Evolutionary conservation across 768 basidiomycete species (phyloP).

Genomic region (Leccinum incarnatum): DNA sequence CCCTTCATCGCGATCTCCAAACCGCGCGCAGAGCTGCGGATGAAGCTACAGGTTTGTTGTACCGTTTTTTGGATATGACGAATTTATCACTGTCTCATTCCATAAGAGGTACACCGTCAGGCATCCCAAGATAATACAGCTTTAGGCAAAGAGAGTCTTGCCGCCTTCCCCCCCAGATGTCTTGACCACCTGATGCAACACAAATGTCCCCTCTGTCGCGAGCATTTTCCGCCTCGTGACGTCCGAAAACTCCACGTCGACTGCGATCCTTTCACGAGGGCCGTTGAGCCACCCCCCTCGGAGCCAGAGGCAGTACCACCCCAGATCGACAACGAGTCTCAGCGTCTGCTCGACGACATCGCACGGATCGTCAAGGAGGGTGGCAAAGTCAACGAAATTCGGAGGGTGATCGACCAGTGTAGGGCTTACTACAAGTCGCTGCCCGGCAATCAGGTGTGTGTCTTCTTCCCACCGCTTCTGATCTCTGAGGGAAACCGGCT

Average conservation of each 20-base stretch:
- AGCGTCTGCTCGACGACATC: slow-evolving; percentile 53
- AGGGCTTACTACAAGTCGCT: slow-evolving; percentile 45
- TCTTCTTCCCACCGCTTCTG: slow-evolving; percentile 12
- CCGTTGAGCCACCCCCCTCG: slow-evolving; percentile 21
- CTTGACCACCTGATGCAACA: slow-evolving; percentile 46
- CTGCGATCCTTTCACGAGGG: slow-evolving; percentile 46
- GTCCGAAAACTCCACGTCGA: slow-evolving; percentile 53
- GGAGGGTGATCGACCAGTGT: slow-evolving; percentile 50
- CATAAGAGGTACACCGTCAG: slow-evolving; percentile 67
- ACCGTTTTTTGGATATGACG: not conserved
- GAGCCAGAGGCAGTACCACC: slow-evolving; percentile 21
- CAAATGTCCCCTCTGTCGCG: slow-evolving; percentile 65
- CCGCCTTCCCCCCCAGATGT: slow-evolving; percentile 45
- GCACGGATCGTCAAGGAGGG: slow-evolving; percentile 54
- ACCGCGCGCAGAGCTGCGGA: slow-evolving; percentile 68
- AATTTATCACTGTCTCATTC: slow-evolving; percentile 10
- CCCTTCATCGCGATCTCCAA: slow-evolving; percentile 62
- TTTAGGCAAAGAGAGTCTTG: slow-evolving; percentile 78
- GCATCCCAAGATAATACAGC: slow-evolving; percentile 73
- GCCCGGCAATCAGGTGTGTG: slow-evolving; percentile 44
- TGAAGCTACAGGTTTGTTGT: slow-evolving; percentile 67
- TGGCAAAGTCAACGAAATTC: slow-evolving; percentile 47
- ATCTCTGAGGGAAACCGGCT: slow-evolving; percentile 12
- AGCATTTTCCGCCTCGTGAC: slow-evolving; percentile 43
- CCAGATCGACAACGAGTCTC: slow-evolving; percentile 42